Evolutionary conservation across 176 grass and related monocot genomes (phyloP).

Genomic region (Rhynchospora breviuscula): DNA sequence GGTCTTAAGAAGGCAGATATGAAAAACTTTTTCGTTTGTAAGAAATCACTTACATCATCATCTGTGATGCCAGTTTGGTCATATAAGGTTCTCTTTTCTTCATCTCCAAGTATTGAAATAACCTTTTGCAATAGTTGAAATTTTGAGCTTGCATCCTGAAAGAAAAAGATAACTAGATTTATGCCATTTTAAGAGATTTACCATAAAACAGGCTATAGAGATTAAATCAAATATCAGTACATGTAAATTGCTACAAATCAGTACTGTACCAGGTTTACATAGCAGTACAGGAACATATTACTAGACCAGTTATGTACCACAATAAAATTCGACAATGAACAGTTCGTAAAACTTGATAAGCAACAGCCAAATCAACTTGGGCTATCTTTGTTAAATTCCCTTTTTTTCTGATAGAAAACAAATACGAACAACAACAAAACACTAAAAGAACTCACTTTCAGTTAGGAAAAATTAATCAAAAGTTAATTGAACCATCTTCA

Average conservation of each 20-base stretch:
- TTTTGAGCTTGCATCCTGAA: slow-evolving; percentile 84
- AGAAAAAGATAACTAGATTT: slow-evolving; percentile 24
- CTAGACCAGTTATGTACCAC: neutral
- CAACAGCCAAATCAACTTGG: neutral
- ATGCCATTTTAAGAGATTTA: slow-evolving; percentile 11
- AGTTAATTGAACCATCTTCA: neutral
- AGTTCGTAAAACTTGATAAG: neutral
- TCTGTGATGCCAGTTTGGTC: slow-evolving; percentile 83
- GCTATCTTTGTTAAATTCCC: neutral
- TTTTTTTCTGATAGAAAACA: neutral
- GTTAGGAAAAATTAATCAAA: neutral
- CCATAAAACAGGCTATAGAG: neutral
- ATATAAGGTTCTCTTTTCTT: slow-evolving; percentile 76
- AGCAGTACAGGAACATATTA: neutral
- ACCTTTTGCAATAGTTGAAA: slow-evolving; percentile 95
- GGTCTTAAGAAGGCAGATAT: neutral
- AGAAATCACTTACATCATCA: slow-evolving; percentile 64
- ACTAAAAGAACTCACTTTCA: neutral
- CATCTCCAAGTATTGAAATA: slow-evolving; percentile 91
- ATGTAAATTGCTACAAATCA: neutral
- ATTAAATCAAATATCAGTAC: neutral
- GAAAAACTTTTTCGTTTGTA: neutral
- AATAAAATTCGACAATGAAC: neutral
- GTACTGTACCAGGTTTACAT: neutral
- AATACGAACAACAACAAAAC: neutral